phyloP scores from a whole-genome alignment of 2,329 filamentous ascomycete genomes.

The Aureobasidium pullulans region DNA sequence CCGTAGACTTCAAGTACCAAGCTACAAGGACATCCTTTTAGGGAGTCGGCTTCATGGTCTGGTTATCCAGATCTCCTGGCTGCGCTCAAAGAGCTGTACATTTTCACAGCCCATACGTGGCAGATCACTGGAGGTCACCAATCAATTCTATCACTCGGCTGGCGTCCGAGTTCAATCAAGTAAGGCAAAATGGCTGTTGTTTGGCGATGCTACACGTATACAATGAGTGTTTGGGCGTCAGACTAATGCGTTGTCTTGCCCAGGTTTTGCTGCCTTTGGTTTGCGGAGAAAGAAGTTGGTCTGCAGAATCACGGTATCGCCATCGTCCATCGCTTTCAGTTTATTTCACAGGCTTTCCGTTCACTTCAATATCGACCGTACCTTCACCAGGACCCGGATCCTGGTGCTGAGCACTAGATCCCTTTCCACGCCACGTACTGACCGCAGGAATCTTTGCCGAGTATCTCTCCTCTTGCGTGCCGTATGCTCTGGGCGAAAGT shows the following conservation, averaged over 20 bases:
- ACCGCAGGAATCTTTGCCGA: slow-evolving; percentile 91
- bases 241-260: background rate
- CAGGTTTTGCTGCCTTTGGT: background rate
- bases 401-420: slow-evolving; percentile 83
- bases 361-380: background rate
- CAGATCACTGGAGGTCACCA: background rate
- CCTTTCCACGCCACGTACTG: slow-evolving; percentile 92
- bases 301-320: background rate
- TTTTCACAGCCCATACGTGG: background rate
- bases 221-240: background rate
- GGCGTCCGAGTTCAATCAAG: background rate
- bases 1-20: too few species aligned
- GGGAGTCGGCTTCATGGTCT: too few species aligned
- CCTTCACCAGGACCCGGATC: slow-evolving; percentile 16
- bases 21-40: too few species aligned
- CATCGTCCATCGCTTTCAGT: background rate
- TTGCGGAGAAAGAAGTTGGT: background rate
- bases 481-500: slow-evolving; percentile 87
- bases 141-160: background rate
- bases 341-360: background rate
- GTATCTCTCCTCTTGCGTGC: slow-evolving; percentile 80
- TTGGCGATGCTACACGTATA: background rate
- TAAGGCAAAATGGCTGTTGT: background rate
- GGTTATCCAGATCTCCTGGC: too few species aligned
- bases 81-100: too few species aligned